These are phyloP conservation scores for Ogataea trehalophila DNA, from an alignment of 805 yeast species.

Conservation along the genomic window DNA sequence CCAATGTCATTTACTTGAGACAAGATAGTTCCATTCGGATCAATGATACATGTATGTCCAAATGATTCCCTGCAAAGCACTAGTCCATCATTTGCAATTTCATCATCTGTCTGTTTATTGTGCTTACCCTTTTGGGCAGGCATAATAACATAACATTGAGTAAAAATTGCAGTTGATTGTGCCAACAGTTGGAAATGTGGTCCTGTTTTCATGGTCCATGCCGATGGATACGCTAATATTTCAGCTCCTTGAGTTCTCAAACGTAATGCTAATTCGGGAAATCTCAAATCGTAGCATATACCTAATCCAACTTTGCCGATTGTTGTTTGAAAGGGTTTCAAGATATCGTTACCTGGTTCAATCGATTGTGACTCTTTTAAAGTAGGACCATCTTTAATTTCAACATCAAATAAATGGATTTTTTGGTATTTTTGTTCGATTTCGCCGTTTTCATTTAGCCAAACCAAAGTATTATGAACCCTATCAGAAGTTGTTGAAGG, in stretches of 20 bases:
- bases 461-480: slow-evolving; percentile 68
- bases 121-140: slow-evolving; percentile 87
- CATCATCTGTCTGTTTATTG: slow-evolving; percentile 42
- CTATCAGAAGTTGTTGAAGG: slow-evolving; percentile 48
- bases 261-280: slow-evolving; percentile 72
- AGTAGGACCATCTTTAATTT: slow-evolving; percentile 76
- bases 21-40: slow-evolving; percentile 84
- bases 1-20: slow-evolving; percentile 49
- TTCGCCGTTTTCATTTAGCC: slow-evolving; percentile 62
- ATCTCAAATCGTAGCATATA: slow-evolving; percentile 83
- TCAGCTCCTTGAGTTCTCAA: slow-evolving; percentile 69
- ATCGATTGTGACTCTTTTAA: slow-evolving; percentile 74
- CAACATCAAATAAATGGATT: slow-evolving; percentile 85
- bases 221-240: slow-evolving; percentile 79
- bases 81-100: slow-evolving; percentile 22
- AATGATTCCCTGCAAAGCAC: slow-evolving; percentile 59
- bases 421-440: slow-evolving; percentile 73
- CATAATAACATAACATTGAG: slow-evolving; percentile 82
- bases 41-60: slow-evolving; percentile 84
- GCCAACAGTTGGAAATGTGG: slow-evolving; percentile 87
- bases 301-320: slow-evolving; percentile 64
- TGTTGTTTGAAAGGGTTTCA: slow-evolving; percentile 53
- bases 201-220: slow-evolving; percentile 90
- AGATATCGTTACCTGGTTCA: slow-evolving; percentile 62
- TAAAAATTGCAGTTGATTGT: slow-evolving; percentile 79